Base-by-base conservation (phyloP, 768 basidiomycete species). In the Hericium coralloides region DNA sequence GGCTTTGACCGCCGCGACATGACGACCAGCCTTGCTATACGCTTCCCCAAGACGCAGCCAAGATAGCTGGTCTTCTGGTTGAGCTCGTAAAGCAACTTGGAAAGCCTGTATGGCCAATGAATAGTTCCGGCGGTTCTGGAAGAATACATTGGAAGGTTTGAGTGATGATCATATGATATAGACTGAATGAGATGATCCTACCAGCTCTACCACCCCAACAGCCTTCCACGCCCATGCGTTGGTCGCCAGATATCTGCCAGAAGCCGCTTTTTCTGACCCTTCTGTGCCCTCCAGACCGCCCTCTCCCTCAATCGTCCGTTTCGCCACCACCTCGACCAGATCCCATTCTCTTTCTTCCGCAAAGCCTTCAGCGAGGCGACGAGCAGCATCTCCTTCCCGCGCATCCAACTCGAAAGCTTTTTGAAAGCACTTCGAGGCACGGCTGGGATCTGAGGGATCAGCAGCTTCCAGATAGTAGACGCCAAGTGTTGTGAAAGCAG, bases 221-320 rank as follows among this genome's bases (percentile, higher is more conserved):
- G 94, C 95, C 70, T 97, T 98, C 95, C 95, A 99, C 3, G 97
- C 97, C 97, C 97, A 99, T 8, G 87, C 80, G 64, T 95, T 94
- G 38, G 82, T 83, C 0, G 90, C 87, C 62, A 83, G 74, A 67
- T 85, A 85, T 62, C 80, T 74, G 2, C 69, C 67, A 4, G 72
- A 67, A n/a, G 70, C 68, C 3, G 66, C 67, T 12, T 67, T 67
- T 50, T 54, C 53, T 5, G 15, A 23, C 7, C 41, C 41, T 10
- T 17, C 38, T 75, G 72, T 3, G 63, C 70, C 61, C 72, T 76
- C 51, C 80, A 71, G 12, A 77, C 89, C 92, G 31, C 92, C 92
- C 74, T 98, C 94, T 17, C 92, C 95, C 49, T 94, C 92, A 58
- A 98, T 95, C 0, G 92, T 89, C 53, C 97, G 76, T 41, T 85